These are phyloP conservation scores for Kwoniella botswanensis DNA, from an alignment of 768 basidiomycete genomes.

Conservation along the genomic window DNA sequence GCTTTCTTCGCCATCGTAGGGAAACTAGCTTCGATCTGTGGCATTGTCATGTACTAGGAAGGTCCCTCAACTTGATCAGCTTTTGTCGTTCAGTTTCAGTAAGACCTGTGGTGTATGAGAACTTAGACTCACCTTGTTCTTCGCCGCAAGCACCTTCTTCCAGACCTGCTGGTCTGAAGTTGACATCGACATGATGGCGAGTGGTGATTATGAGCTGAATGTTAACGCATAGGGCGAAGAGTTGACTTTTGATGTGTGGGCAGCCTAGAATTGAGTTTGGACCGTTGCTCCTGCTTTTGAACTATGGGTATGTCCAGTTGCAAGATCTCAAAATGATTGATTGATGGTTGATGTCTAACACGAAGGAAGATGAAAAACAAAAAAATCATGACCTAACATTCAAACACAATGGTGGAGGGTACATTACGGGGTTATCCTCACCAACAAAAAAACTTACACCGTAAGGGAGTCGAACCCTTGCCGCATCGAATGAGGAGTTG, in stretches of 20 bases:
- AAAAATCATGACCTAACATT: not conserved
- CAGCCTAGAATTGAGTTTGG: too few species aligned
- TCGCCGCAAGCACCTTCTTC: conserved; percentile 44
- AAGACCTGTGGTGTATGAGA: not conserved
- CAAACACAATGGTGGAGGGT: not conserved
- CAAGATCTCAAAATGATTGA: not conserved
- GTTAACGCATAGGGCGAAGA: conserved; percentile 23
- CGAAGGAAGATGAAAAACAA: not conserved
- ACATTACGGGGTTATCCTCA: not conserved
- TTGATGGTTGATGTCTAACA: not conserved
- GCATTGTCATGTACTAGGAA: conserved; percentile 32
- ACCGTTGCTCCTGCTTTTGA: too few species aligned
- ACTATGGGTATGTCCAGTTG: too few species aligned
- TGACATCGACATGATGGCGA: conserved; percentile 34
- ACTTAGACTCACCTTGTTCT: conserved; percentile 38
- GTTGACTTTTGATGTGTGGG: too few species aligned
- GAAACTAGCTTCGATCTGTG: conserved; percentile 39
- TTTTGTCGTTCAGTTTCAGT: not conserved
- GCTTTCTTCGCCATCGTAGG: conserved; percentile 33
- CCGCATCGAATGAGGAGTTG: conserved; percentile 24
- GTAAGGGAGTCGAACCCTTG: conserved; percentile 35
- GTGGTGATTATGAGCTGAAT: not conserved
- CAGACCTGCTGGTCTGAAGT: conserved; percentile 52
- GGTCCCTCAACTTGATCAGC: not conserved
- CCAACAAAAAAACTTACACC: conserved; percentile 20